Evolutionary conservation across 345 rosid species (phyloP).

Genomic region (Eutrema japonicum): DNA sequence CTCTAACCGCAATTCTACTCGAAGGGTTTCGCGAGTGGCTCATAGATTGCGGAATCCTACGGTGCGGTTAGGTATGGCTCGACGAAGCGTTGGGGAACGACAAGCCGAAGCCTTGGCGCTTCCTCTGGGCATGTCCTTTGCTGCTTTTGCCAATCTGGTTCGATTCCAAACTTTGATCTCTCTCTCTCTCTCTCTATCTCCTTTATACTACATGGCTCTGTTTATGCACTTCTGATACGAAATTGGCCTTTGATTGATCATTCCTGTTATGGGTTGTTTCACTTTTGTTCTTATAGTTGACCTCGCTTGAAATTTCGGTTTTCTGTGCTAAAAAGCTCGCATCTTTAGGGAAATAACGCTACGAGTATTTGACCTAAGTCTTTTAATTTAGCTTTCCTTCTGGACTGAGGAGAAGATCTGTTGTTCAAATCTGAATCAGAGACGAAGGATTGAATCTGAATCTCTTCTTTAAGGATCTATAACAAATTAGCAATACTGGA

Average conservation of each 20-base stretch:
- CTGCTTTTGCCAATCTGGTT: conserved; percentile 88
- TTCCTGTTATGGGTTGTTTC: conserved; percentile 22
- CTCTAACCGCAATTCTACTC: conserved; percentile 37
- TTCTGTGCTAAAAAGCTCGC: not conserved
- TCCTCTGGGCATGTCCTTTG: conserved; percentile 94
- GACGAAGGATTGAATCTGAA: conserved; percentile 13
- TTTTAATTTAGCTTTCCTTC: conserved; percentile 11
- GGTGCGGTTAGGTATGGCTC: conserved; percentile 47
- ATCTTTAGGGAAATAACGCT: conserved; percentile 20
- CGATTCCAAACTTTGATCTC: conserved; percentile 28
- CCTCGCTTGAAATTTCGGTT: conserved; percentile 1
- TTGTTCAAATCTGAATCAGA: conserved; percentile 23
- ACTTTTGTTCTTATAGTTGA: conserved; percentile 12
- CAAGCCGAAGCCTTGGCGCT: conserved; percentile 72
- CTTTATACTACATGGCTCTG: not conserved
- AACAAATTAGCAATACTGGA: not conserved
- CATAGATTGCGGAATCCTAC: conserved; percentile 48
- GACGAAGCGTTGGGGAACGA: conserved; percentile 41
- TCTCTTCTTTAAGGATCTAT: not conserved
- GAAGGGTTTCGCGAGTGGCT: conserved; percentile 42
- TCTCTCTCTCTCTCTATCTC: not conserved
- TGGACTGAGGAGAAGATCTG: conserved; percentile 11
- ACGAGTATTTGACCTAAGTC: conserved; percentile 14
- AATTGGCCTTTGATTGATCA: conserved; percentile 9
- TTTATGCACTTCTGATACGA: not conserved